phyloP scores from a whole-genome alignment of 148 eudicot species.

The Amaranthus cruentus region DNA sequence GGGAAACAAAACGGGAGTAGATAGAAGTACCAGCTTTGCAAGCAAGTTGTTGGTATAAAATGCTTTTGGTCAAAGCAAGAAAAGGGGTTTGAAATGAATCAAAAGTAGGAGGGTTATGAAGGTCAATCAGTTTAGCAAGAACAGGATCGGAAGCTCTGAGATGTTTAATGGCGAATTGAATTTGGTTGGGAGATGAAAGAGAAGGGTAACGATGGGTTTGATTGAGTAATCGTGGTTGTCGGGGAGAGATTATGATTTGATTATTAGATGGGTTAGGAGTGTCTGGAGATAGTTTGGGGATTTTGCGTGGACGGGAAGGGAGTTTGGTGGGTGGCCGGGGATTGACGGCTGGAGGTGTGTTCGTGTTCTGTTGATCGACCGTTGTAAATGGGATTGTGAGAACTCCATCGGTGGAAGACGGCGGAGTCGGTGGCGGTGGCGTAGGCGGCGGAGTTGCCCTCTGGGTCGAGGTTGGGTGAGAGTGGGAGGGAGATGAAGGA shows the following conservation, averaged over 20 bases:
- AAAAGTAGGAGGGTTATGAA: constrained; percentile 38
- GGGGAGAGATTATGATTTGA: constrained; percentile 14
- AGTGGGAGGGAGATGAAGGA: too few species aligned
- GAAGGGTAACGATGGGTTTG: constrained; percentile 16
- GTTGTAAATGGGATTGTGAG: too few species aligned
- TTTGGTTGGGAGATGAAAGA: constrained; percentile 38
- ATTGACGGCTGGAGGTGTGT: neutral
- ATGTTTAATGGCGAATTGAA: constrained; percentile 38
- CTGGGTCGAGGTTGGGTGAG: too few species aligned
- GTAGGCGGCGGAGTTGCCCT: too few species aligned
- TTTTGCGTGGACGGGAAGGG: constrained; percentile 47
- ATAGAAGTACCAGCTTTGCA: constrained; percentile 52
- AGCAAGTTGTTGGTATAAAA: constrained; percentile 60
- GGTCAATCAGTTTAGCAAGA: constrained; percentile 30
- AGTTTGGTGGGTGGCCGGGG: constrained; percentile 31
- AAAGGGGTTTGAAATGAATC: constrained; percentile 48
- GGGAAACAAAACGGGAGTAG: constrained; percentile 47
- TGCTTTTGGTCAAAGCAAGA: constrained; percentile 46
- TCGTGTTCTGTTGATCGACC: too few species aligned
- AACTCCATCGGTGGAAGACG: too few species aligned
- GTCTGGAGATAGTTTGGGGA: constrained; percentile 39
- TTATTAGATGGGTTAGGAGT: neutral
- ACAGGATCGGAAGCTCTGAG: constrained; percentile 41
- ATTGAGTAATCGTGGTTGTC: constrained; percentile 1
- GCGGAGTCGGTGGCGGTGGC: too few species aligned